A percentile compares a stretch with the other conserved stretches of the same genome.
These are phyloP conservation scores for Eucalyptus sideroxylon DNA, from an alignment of 345 rosid species.

Conservation along the genomic window DNA sequence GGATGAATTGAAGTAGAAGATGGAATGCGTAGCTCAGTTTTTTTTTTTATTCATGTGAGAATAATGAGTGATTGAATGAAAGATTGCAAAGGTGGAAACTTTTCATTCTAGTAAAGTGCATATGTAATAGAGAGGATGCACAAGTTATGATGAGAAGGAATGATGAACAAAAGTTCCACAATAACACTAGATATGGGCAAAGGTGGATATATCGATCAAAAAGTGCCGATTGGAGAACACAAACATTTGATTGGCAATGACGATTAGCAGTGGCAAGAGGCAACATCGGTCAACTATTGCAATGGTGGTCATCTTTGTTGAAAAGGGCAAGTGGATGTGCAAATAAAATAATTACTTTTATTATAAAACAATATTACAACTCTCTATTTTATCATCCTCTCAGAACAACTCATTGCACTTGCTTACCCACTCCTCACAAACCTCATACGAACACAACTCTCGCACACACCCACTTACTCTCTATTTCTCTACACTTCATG, in stretches of 20 bases:
- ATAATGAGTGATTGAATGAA: not conserved
- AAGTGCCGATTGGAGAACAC: not conserved
- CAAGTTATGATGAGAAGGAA: not conserved
- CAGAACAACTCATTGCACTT: too few species aligned
- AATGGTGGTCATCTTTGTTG: not conserved
- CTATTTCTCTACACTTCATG: too few species aligned
- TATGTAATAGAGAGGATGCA: not conserved
- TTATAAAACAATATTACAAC: too few species aligned
- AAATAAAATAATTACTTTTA: too few species aligned
- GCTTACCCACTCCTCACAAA: too few species aligned
- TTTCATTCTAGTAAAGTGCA: not conserved
- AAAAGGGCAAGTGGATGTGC: too few species aligned
- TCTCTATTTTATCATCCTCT: too few species aligned
- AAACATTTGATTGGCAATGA: not conserved
- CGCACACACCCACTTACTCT: too few species aligned
- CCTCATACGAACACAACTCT: too few species aligned
- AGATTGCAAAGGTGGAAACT: not conserved
- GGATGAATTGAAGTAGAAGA: not conserved
- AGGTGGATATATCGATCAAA: not conserved
- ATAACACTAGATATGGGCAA: not conserved
- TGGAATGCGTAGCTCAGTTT: not conserved
- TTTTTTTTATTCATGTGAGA: not conserved
- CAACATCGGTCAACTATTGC: not conserved
- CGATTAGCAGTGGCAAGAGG: not conserved
- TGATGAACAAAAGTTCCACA: not conserved